These are phyloP conservation scores for Scedosporium apiospermum DNA, from an alignment of 2,329 filamentous ascomycete species.

Conservation along the genomic window DNA sequence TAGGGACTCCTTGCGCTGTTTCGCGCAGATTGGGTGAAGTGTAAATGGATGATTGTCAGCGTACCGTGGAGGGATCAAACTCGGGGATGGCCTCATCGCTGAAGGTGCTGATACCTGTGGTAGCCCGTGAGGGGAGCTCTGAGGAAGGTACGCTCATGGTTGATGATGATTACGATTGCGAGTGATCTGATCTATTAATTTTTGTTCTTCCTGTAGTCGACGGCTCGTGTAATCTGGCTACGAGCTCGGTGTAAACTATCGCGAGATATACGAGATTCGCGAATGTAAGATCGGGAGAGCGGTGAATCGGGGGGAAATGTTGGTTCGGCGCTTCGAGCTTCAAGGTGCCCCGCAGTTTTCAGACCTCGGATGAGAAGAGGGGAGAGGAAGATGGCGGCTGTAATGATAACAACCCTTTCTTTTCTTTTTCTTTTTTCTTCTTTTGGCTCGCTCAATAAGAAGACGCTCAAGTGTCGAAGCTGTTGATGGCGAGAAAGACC, in stretches of 20 bases:
- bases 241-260: neutral
- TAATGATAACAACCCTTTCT: neutral
- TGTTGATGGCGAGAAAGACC: neutral
- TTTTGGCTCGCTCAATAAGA: neutral
- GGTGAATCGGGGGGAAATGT: neutral
- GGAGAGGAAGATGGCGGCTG: neutral
- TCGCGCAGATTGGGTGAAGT: neutral
- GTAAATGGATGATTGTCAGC: constrained; percentile 16
- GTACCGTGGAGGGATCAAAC: constrained; percentile 47
- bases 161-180: neutral
- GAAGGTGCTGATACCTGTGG: constrained; percentile 32
- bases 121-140: constrained; percentile 34
- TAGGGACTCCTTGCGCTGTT: too few relatives aligned
- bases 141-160: constrained; percentile 13
- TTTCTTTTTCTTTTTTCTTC: neutral
- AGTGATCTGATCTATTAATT: neutral
- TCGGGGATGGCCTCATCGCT: constrained; percentile 52
- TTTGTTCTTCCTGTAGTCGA: neutral
- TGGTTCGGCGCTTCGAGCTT: neutral
- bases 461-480: neutral
- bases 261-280: neutral
- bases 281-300: neutral
- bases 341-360: neutral
- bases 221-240: neutral
- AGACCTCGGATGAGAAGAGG: neutral